phyloP scores from a whole-genome alignment of 768 basidiomycete species.

The Cystofilobasidium bisporidii region DNA sequence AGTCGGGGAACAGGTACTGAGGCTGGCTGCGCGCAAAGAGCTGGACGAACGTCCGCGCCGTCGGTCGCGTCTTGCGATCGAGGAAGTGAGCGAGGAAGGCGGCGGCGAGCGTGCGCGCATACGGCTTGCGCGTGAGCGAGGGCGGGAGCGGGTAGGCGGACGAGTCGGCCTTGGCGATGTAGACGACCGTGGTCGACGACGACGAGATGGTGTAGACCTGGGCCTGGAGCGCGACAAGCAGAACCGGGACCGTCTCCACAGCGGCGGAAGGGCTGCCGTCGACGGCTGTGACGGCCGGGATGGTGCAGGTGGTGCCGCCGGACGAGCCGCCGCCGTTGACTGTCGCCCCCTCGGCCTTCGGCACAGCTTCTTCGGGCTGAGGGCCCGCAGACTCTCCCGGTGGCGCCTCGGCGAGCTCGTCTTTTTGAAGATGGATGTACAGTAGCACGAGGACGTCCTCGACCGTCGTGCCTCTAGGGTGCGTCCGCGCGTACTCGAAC shows the following conservation, averaged over 20 bases:
- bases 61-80: conserved; percentile 56
- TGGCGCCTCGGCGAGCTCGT: conserved; percentile 27
- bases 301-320: background rate
- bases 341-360: conserved; percentile 36
- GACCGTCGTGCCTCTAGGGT: conserved; percentile 53
- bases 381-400: too few relatives aligned
- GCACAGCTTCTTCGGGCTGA: conserved; percentile 36
- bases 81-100: conserved; percentile 56
- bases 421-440: conserved; percentile 48
- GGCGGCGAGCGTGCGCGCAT: conserved; percentile 50
- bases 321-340: background rate
- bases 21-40: conserved; percentile 80
- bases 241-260: conserved; percentile 10
- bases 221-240: conserved; percentile 46
- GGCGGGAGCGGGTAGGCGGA: conserved; percentile 57
- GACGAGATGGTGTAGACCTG: conserved; percentile 62
- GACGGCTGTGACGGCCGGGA: background rate
- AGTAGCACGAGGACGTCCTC: conserved; percentile 71
- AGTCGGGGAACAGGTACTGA: conserved; percentile 92
- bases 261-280: conserved; percentile 60
- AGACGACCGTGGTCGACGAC: conserved; percentile 60
- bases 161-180: conserved; percentile 89
- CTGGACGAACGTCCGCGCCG: conserved; percentile 63
- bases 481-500: conserved; percentile 57
- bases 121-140: conserved; percentile 41